Evolutionary conservation across 2,329 filamentous ascomycete genomes (phyloP), one percentile per base, ranked within the genome.

Genomic region (Cordyceps militaris): DNA sequence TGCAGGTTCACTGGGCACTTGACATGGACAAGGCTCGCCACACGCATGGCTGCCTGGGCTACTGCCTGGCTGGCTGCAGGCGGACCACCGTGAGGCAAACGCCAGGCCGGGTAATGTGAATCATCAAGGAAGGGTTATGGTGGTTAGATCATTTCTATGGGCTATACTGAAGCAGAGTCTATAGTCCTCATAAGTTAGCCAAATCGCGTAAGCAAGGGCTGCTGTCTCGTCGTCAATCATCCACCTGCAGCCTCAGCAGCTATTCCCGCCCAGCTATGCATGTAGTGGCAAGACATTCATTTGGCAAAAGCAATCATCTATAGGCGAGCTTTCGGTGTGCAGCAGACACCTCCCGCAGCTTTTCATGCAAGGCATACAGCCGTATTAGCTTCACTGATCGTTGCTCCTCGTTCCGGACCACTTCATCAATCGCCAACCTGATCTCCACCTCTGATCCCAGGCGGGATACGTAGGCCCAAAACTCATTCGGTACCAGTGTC

Each of bases 361-460:
- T 64, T 43, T 52, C 42, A 8, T 67, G 60, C 46, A 69, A 61
- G 5, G 55, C 52, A 8, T 61, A 56, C 44, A 59, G 62, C 48
- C 67, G 62, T 24, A 60, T 57, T 51, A 61, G 53, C 57, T 61
- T 68, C 28, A 60, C 57, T 23, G 43, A 60, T 63, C 56, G 59
- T 46, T 47, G 57, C 43, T 26, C 67, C 65, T 60, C 61, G 68
- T 23, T 83, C 83, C 23, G 57, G 24, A 26, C 40, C 28, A 91
- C 69, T 0, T 81, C 79, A 57, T 83, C 78, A 16, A 91, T 72
- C 77, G 90, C 87, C 21, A 79, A 72, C 56, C 79, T 76, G 16
- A 91, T 75, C 65, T 89, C 80, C 3, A 78, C 79, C 61, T 88
- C 81, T 3, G 82, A 83, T 56, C 74, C 75, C 53, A 89, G 76